Evolutionary conservation across 2,329 filamentous ascomycete genomes (phyloP), one percentile per base, ranked within the genome.

Genomic region (Colletotrichum graminicola): DNA sequence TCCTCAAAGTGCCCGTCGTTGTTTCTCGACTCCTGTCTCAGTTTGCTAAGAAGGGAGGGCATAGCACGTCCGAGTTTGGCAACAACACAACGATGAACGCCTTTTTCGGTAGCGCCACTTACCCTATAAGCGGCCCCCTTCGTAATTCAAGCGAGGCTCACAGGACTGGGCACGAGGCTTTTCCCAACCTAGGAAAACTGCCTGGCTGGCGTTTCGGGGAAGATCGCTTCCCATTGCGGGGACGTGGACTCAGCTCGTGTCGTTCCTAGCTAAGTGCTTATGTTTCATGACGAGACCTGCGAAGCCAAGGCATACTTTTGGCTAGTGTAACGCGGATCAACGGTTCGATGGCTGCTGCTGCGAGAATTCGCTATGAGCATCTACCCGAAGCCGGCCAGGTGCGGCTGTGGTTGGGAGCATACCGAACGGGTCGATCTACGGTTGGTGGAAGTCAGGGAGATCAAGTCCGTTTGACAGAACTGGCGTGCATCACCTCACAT

Each of bases 21-120:
- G 14, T 45, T 21, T 54, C n/a, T 52, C n/a, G 36, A 21, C 18
- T 21, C 36, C 5, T 67, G 64, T 62, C 64, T 67, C 26, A 55
- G 45, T 43, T 47, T 7, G 45, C 36, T 18, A 4, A 4, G 3
- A 55, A 63, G 65, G 65, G 59, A 45, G 39, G 36, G 18, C 23
- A n/a, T 51, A 8, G 5, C 45, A 14, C 55, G 29, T 45, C 55
- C 47, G 41, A 26, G 47, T 36, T 34, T 32, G 67, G 67, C 49
- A 55, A 32, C 47, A 61, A 2, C 45, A 23, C 34, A 23, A n/a
- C 45, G 67, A 21, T 29, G 43, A 56, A 34, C 39, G 39, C 47
- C 55, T 39, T 23, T 39, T 21, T 26, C 45, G 21, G 41, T 43
- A 55, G 23, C 11, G 45, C 45, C 12, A 29, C 36, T 41, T 10